A percentile compares a stretch with the other conserved stretches of the same genome.
These are phyloP conservation scores for Suillus decipiens DNA, from an alignment of 768 basidiomycete species.

Conservation along the genomic window DNA sequence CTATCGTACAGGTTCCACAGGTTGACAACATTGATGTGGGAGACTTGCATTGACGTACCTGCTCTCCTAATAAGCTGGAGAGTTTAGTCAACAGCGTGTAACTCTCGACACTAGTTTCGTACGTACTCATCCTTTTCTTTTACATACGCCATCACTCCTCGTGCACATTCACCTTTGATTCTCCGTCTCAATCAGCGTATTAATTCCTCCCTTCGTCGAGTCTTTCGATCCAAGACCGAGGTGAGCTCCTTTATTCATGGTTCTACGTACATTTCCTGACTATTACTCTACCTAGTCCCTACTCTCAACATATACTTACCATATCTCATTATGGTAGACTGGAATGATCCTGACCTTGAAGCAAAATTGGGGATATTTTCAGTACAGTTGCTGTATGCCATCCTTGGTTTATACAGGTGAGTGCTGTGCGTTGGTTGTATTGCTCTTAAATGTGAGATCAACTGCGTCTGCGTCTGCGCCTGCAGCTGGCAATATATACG, in stretches of 20 bases:
- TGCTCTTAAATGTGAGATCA: not conserved
- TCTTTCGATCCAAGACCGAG: too few relatives aligned
- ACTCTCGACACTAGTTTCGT: not conserved
- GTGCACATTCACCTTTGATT: too few relatives aligned
- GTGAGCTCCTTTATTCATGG: too few relatives aligned
- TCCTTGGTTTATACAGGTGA: constrained; percentile 1
- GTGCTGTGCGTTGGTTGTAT: too few relatives aligned
- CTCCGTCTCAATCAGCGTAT: too few relatives aligned
- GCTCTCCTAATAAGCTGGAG: not conserved
- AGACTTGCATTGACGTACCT: not conserved
- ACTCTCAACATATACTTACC: too few relatives aligned
- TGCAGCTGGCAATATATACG: constrained; percentile 6
- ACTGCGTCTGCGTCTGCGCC: not conserved
- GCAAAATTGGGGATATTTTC: not conserved
- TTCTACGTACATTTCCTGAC: too few relatives aligned
- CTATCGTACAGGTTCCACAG: not conserved
- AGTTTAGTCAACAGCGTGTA: not conserved
- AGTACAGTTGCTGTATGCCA: not conserved
- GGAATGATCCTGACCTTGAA: not conserved
- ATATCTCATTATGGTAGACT: not conserved
- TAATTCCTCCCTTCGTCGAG: too few relatives aligned
- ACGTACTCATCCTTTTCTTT: too few relatives aligned
- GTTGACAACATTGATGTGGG: not conserved
- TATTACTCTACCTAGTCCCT: too few relatives aligned
- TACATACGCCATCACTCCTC: too few relatives aligned